Conservation (phyloP, 768 basidiomycete genomes). For the Boletus edulis region DNA sequence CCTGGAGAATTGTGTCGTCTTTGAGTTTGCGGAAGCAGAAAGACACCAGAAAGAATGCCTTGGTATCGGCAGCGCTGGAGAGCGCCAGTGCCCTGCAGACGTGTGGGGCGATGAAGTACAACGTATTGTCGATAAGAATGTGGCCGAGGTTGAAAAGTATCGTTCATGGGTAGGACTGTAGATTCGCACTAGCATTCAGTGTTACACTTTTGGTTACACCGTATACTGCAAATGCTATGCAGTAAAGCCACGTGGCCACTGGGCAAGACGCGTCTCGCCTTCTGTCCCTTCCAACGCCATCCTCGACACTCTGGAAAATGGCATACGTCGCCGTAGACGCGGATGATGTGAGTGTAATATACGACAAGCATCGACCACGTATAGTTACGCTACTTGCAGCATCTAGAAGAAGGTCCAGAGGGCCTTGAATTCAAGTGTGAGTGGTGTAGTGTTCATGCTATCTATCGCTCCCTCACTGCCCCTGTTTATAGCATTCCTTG, state of each 20-base stretch:
- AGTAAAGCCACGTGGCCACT: conserved; percentile 4
- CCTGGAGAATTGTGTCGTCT: conserved; percentile 82
- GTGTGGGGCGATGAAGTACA: conserved; percentile 72
- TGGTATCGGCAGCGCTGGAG: conserved; percentile 6
- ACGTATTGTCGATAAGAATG: conserved; percentile 54
- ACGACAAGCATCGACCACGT: not conserved
- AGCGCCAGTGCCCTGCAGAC: conserved; percentile 40
- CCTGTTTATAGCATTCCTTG: conserved; percentile 51
- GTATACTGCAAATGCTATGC: no score
- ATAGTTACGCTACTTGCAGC: conserved; percentile 30
- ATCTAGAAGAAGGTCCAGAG: conserved; percentile 64
- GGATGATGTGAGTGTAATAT: conserved; percentile 54
- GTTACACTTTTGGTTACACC: no score
- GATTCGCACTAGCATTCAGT: not conserved
- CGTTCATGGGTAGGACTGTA: conserved; percentile 48
- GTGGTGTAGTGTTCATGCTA: conserved; percentile 7
- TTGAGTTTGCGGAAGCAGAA: conserved; percentile 74
- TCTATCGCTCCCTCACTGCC: not conserved
- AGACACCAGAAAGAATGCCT: conserved; percentile 54
- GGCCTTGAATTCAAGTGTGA: conserved; percentile 73
- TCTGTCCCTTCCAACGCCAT: not conserved
- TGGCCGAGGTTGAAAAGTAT: conserved; percentile 55
- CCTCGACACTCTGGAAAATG: conserved; percentile 36
- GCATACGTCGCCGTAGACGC: conserved; percentile 71
- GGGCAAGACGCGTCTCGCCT: not conserved